Evolutionary conservation across 257 asterid species (phyloP), one percentile per base, ranked within the genome.

Genomic region (Capsicum rhomboideum): DNA sequence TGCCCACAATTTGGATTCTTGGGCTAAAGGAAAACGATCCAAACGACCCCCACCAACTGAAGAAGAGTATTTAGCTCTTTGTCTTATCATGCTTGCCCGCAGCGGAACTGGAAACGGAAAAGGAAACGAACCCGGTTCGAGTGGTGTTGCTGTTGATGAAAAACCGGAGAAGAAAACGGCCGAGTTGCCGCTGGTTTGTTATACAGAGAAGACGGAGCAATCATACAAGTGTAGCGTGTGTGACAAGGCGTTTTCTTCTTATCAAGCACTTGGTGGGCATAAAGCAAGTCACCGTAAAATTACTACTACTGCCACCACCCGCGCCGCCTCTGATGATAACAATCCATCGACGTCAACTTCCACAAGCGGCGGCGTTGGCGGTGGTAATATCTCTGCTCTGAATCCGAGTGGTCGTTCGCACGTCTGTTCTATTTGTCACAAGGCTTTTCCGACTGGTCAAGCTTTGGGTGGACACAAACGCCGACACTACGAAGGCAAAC

Each of bases 401-500:
- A 90, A 89, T 74, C 94, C 97, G 0, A 88, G 91, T 28, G 98
- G 97, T 0, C 90, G 90, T 85, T 85, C 93, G 1, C 99, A 96
- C 86, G 92, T 89, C 79, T 96, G 99, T 83, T 77, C 94, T 2
- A 55, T 90, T 61, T 96, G 99, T 85, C 89, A 90, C 71, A 92
- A 71, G 89, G 80, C 87, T 83, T 96, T 96, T 59, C 89, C 97
- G 16, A 89, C 93, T 11, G 99, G 99, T 0, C 99, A 96, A 84
- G 98, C 99, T 34, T 83, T 96, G 72, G 99, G 99, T 13, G 99
- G 99, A 2, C 99, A 96, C 91, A 95, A 91, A 90, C 93, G 99
- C 31, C 93, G 92, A 87, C 99, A 96, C 91, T 96, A 92, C 61
- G 97, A 92, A 59, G 97, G 98, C 10, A 89, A 69, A 2, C 90